Evolutionary conservation across 2,329 filamentous ascomycete genomes (phyloP), one percentile per base, ranked within the genome.

Genomic region (Amesomyces nigricolor): DNA sequence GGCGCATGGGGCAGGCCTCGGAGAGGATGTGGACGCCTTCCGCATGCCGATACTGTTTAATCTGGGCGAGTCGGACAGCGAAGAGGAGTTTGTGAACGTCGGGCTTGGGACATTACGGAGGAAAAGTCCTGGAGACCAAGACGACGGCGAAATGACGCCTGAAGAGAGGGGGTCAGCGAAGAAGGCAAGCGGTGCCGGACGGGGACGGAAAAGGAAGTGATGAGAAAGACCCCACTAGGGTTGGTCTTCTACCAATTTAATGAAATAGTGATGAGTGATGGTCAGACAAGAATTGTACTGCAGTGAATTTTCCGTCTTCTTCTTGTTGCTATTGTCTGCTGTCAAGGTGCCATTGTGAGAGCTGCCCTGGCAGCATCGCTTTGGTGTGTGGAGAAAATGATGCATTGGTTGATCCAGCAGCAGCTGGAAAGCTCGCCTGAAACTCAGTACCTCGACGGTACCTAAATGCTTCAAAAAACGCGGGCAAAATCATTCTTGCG

Each of bases 11-110:
- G 81, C 76, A 17, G 81, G 84, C 58, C 75, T 79, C 10, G 80
- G 80, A 8, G 58, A 63, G 76, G 82, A 50, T 38, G 79, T 77
- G 46, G 72, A 78, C 45, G 73, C 77, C 6, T 97, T 96, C 68
- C 81, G 83, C 56, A 95, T 99, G 86, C 95, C 94, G 0, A 89
- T 99, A 3, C 73, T 96, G n/a, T 82, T 96, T 60, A 89, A 96
- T 67, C 82, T 97, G 45, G 90, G 91, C 47, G 91, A 95, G 65
- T 96, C 89, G 64, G 94, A 97, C 67, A 96, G 89, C 67, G 94
- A 96, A 67, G 94, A 99, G 65, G 95, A 99, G 67, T 85, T 86
- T 58, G 73, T 86, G 26, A 75, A 80, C 4, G 81, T 86, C 19
- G 82, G 80, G 16, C 81, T 82, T 1, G 92, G 92, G 10, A 95